Evolutionary conservation across 164 flowering plant genomes (phyloP), one percentile per base, ranked within the genome.

Genomic region (Amborella trichopoda): DNA sequence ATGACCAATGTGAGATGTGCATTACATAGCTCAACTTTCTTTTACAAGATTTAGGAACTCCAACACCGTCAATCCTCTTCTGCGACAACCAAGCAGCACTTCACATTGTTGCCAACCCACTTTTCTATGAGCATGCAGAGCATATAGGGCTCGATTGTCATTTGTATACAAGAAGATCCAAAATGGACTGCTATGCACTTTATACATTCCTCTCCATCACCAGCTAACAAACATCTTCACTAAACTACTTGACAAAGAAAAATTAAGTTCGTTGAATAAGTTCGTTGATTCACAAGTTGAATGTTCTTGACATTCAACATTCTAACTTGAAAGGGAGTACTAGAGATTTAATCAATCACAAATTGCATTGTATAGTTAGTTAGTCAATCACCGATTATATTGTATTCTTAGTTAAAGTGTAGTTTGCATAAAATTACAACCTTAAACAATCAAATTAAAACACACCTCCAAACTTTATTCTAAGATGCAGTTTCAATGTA

Each of bases 271-370:
- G n/a, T n/a, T n/a, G n/a, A n/a, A n/a, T n/a, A n/a, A n/a, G n/a
- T n/a, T n/a, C 12, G 12, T 6, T 17, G 1, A 10, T 39, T 11
- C 12, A 10, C 42, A 39, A 39, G 42, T 39, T 39, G 42, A 19
- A 19, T 54, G 38, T 43, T 37, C 26, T 43, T 46, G 58, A 54
- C 19, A 18, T 19, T 18, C 17, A 4, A n/a, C n/a, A n/a, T 8
- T 8, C 28, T 14, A 30, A 30, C 34, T 30, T 30, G 34, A 30
- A 1, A 14, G 34, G 34, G 1, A 30, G 34, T 30, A 30, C 8
- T 47, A 9, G 17, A 5, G 3, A 30, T 2, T 28, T 10, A 10
- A n/a, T n/a, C n/a, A n/a, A n/a, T n/a, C n/a, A n/a, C n/a, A n/a
- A n/a, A n/a, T n/a, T n/a, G n/a, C n/a, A n/a, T n/a, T n/a, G n/a